Evolutionary conservation across 768 basidiomycete genomes (phyloP).

Genomic region (Ramaria sp.): DNA sequence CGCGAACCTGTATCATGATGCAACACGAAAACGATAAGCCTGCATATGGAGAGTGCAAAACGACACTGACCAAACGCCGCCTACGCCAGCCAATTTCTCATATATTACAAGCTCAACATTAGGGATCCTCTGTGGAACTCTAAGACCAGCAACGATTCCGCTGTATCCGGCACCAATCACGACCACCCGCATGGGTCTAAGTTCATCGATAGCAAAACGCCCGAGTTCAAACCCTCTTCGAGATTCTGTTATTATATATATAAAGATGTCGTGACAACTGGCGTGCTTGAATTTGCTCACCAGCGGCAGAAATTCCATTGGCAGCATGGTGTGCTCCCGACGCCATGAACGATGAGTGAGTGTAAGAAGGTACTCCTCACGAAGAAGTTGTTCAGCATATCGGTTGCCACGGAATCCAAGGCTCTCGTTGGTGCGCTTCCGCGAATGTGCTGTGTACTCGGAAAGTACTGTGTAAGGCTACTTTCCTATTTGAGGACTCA

Average conservation of each 20-base stretch:
- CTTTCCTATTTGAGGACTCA: too few relatives aligned
- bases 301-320: not conserved
- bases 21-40: not conserved
- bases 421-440: too few relatives aligned
- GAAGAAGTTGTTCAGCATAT: too few relatives aligned
- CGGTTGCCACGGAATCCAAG: too few relatives aligned
- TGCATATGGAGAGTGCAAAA: constrained; percentile 8
- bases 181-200: constrained; percentile 42
- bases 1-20: not conserved
- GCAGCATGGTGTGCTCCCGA: not conserved
- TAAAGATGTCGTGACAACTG: too few relatives aligned
- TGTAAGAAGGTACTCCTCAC: too few relatives aligned
- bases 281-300: too few relatives aligned
- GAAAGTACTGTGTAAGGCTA: too few relatives aligned
- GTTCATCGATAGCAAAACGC: constrained; percentile 40
- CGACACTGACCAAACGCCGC: constrained; percentile 43
- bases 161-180: constrained; percentile 51
- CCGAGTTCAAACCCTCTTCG: constrained; percentile 18
- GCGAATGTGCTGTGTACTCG: constrained; percentile 49
- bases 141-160: constrained; percentile 50
- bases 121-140: constrained; percentile 41
- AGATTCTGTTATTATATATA: too few relatives aligned
- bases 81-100: constrained; percentile 48
- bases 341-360: too few relatives aligned
- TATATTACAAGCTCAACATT: constrained; percentile 48